A percentile compares a stretch with the other conserved stretches of the same genome.
phyloP scores from a whole-genome alignment of 495 filamentous ascomycete genomes.

The Daldinia loculata region DNA sequence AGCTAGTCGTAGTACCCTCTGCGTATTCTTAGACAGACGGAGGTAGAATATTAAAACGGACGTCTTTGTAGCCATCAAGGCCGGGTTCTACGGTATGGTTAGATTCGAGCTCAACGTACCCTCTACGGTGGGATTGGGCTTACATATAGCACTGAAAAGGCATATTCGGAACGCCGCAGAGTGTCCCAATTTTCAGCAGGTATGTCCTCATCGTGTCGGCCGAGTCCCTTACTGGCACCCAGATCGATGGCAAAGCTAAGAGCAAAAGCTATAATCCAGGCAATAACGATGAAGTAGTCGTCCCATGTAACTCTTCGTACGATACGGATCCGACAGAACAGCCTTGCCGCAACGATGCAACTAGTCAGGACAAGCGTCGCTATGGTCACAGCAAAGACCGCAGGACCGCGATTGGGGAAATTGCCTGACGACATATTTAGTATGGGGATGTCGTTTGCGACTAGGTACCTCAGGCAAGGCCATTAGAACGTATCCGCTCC shows the following conservation, averaged over 20 bases:
- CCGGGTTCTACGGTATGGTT: constrained; percentile 73
- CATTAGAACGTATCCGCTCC: constrained; percentile 38
- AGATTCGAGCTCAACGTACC: constrained; percentile 24
- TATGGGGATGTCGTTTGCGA: constrained; percentile 38
- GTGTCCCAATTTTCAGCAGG: constrained; percentile 51
- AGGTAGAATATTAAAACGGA: constrained; percentile 93
- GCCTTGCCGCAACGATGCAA: constrained; percentile 74
- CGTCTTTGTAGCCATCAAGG: constrained; percentile 86
- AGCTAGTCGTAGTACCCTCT: constrained; percentile 70
- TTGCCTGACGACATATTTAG: constrained; percentile 32
- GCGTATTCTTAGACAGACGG: constrained; percentile 76
- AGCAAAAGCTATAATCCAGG: constrained; percentile 84
- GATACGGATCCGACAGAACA: constrained; percentile 76
- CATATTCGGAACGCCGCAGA: constrained; percentile 77
- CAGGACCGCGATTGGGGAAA: constrained; percentile 66
- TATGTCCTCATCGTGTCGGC: constrained; percentile 76
- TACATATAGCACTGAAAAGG: constrained; percentile 85
- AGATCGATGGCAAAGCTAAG: constrained; percentile 80
- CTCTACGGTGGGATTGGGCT: constrained; percentile 43
- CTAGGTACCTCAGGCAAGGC: constrained; percentile 33
- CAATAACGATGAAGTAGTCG: constrained; percentile 84
- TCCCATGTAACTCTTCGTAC: constrained; percentile 74
- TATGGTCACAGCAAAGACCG: constrained; percentile 78
- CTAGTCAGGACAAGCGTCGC: constrained; percentile 71
- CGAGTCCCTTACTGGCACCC: constrained; percentile 74